Percentiles rank a stretch among this genome's conserved stretches.
phyloP scores from a whole-genome alignment of 2,329 filamentous ascomycete species.

The Venturiaceae sp. region DNA sequence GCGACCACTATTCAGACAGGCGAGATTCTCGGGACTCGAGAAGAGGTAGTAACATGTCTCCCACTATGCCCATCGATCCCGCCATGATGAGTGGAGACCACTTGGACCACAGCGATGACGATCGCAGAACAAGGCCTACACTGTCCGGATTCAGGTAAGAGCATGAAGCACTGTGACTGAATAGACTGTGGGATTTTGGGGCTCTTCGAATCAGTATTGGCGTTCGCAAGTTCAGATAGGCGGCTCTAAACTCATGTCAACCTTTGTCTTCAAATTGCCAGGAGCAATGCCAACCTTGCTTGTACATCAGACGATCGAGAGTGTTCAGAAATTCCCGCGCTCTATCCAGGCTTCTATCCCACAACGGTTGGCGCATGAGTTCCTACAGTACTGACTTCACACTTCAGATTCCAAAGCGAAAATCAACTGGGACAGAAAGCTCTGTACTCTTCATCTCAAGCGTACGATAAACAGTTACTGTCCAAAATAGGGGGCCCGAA shows the following conservation, averaged over 20 bases:
- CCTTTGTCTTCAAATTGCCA: too few relatives aligned
- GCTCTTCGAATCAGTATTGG: too few relatives aligned
- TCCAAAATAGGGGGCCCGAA: slow-evolving; percentile 53
- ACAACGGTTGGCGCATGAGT: too few relatives aligned
- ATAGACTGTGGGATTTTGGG: too few relatives aligned
- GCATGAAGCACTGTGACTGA: not conserved
- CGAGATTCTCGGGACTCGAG: not conserved
- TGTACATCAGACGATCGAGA: too few relatives aligned
- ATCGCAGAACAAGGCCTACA: slow-evolving; percentile 23
- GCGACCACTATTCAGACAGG: not conserved
- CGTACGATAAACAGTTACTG: slow-evolving; percentile 52
- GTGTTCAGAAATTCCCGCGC: too few relatives aligned
- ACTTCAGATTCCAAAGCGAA: slow-evolving; percentile 47
- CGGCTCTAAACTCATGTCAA: too few relatives aligned
- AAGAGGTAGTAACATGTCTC: slow-evolving; percentile 24
- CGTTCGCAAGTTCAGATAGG: not conserved
- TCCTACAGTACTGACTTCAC: not conserved
- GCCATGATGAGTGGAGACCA: slow-evolving; percentile 23
- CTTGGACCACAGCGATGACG: slow-evolving; percentile 25
- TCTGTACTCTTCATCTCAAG: slow-evolving; percentile 49
- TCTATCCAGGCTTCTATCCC: too few relatives aligned
- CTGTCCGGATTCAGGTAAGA: slow-evolving; percentile 32
- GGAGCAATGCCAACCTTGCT: too few relatives aligned
- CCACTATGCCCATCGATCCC: slow-evolving; percentile 24
- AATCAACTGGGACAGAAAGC: slow-evolving; percentile 47